Evolutionary conservation across 768 basidiomycete species (phyloP), one percentile per base, ranked within the genome.

Genomic region (Terana coerulea): DNA sequence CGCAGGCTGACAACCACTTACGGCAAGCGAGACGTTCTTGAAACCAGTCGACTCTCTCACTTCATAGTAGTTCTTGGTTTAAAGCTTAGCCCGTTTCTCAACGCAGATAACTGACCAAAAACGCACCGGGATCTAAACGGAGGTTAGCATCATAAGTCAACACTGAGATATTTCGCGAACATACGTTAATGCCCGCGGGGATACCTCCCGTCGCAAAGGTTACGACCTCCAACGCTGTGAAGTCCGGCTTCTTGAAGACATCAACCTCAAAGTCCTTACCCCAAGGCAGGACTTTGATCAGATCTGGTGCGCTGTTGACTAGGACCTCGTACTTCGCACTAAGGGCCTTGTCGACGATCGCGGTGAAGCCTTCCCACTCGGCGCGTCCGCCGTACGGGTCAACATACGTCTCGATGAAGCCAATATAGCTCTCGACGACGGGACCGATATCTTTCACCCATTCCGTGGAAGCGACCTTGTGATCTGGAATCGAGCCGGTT

Each of bases 311-410:
- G 26, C 76, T 66, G 47, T 84, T 73, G 21, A 94, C 91, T 21
- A 94, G 75, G 14, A 63, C 75, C 55, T 88, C 86, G 59, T 91
- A 94, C 69, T 90, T 92, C 7, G 82, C 83, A 60, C 86, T 88
- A 39, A 92, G 75, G 52, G 79, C 72, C 67, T 94, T 93, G 75
- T 94, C 81, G 40, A 93, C 90, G 55, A 92, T 87, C 5, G 90
- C 91, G 29, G 90, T 90, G 65, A 93, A 93, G 82, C 89, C 91
- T 79, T 94, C 91, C 91, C 91, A 94, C 66, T 94, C 92, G 0
- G 92, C 92, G 45, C 92, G 81, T n/a, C 80, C 86, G 30, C 91
- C 92, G 53, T 89, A 92, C 6, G 92, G 92, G 62, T 94, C 92
- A 15, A 92, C 85, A 24, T 69, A 69, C 1, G 86, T 91, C 74